Evolutionary conservation across 2,329 filamentous ascomycete genomes (phyloP).

Genomic region (Xylariaceae sp.): DNA sequence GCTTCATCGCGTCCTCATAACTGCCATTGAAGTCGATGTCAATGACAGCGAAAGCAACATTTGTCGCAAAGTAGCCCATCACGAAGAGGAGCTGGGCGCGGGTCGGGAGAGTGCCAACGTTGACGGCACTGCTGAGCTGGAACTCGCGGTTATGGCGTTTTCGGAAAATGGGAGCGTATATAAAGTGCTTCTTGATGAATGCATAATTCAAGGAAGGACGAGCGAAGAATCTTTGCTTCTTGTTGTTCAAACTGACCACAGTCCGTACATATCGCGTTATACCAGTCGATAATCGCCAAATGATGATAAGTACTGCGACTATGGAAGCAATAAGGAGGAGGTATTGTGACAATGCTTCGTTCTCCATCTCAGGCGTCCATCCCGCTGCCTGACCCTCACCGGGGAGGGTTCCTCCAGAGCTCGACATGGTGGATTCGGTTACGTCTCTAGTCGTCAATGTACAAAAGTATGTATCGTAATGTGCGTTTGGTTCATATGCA

Average conservation of each 20-base stretch:
- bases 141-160: constrained; percentile 76
- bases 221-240: constrained; percentile 75
- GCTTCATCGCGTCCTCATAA: constrained; percentile 40
- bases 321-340: constrained; percentile 61
- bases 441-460: no score
- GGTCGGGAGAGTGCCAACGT: constrained; percentile 75
- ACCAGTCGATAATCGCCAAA: constrained; percentile 62
- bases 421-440: no score
- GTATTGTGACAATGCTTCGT: constrained; percentile 56
- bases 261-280: constrained; percentile 66
- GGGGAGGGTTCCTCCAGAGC: constrained; percentile 9
- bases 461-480: no score
- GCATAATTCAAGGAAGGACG: constrained; percentile 49
- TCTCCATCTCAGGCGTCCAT: constrained; percentile 39
- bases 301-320: constrained; percentile 58
- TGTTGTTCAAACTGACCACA: constrained; percentile 72
- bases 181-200: constrained; percentile 63
- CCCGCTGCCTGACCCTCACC: constrained; percentile 28
- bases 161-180: constrained; percentile 67
- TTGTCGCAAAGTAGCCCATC: constrained; percentile 62
- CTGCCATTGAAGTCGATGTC: constrained; percentile 56
- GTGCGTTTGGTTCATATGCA: no score
- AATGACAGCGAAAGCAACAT: constrained; percentile 72
- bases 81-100: constrained; percentile 71
- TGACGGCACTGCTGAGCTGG: constrained; percentile 62